phyloP scores from a whole-genome alignment of 2,329 filamentous ascomycete genomes.

The Coniosporium tulheliwenetii region DNA sequence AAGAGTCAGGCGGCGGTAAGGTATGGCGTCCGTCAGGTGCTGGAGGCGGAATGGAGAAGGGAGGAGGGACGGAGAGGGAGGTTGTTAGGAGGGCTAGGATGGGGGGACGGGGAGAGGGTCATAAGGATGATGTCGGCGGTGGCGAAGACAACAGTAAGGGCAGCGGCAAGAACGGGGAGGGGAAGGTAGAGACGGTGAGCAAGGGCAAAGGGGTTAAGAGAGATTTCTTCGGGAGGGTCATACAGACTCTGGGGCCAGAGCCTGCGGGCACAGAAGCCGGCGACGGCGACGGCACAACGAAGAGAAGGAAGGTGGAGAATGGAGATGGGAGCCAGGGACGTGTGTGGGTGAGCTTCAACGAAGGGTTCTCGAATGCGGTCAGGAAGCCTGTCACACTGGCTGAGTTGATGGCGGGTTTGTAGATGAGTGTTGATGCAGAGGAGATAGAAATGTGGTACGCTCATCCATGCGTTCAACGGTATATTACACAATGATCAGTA shows the following conservation, averaged over 20 bases:
- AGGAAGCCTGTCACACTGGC: conserved; percentile 69
- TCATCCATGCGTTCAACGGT: too few relatives aligned
- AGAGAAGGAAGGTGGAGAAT: conserved; percentile 19
- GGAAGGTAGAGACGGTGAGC: conserved; percentile 5
- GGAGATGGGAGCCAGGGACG: conserved; percentile 28
- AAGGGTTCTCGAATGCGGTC: conserved; percentile 85
- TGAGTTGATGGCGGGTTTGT: conserved; percentile 59
- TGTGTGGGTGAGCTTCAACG: conserved; percentile 80
- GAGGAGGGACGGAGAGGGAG: conserved; percentile 49
- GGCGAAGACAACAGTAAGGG: conserved; percentile 7
- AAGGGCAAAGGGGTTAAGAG: conserved; percentile 35
- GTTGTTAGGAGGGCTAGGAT: conserved; percentile 51
- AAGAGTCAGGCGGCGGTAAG: conserved; percentile 54
- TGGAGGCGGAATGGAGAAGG: conserved; percentile 78
- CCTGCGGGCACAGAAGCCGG: conserved; percentile 5
- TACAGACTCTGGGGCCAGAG: conserved; percentile 26
- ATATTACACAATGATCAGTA: too few relatives aligned
- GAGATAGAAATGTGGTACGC: too few relatives aligned
- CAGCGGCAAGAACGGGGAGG: conserved; percentile 6
- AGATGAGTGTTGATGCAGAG: conserved; percentile 2
- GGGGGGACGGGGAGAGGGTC: conserved; percentile 32
- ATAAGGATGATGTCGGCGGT: conserved; percentile 8
- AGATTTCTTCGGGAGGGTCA: conserved; percentile 73
- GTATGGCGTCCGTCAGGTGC: conserved; percentile 85
- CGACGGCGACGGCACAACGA: conserved; percentile 19